Percentiles rank a stretch among this genome's conserved stretches.
phyloP scores from a whole-genome alignment of 352 stramenopile species.

The Phytophthora pisi region DNA sequence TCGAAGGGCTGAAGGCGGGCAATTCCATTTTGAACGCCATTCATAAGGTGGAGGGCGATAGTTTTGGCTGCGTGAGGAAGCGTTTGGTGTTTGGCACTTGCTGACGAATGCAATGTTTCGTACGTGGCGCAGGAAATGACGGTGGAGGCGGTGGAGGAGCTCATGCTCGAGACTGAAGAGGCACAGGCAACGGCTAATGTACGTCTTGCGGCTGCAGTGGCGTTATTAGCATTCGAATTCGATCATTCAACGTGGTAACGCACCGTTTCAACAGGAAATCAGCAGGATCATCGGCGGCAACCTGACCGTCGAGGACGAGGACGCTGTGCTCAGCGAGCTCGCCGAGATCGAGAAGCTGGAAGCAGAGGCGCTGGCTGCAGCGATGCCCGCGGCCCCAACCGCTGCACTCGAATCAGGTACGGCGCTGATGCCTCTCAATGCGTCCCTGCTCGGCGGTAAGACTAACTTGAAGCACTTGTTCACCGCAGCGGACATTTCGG shows the following conservation, averaged over 20 bases:
- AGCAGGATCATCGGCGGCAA: conserved; percentile 78
- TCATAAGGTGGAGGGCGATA: conserved; percentile 59
- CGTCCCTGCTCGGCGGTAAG: no score
- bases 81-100: background rate
- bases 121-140: conserved; percentile 75
- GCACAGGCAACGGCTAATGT: conserved; percentile 79
- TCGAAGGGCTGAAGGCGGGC: conserved; percentile 88
- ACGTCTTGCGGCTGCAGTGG: conserved; percentile 19
- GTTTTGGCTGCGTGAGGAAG: background rate
- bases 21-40: conserved; percentile 90
- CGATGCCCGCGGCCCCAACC: conserved; percentile 68
- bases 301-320: conserved; percentile 85
- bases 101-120: background rate
- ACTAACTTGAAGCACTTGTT: background rate
- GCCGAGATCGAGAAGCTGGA: conserved; percentile 85
- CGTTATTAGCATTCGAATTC: background rate
- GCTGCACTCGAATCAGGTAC: conserved; percentile 50
- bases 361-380: conserved; percentile 50
- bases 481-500: conserved; percentile 16
- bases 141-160: conserved; percentile 85
- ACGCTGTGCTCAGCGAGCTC: conserved; percentile 83
- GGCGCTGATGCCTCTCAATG: background rate
- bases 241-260: background rate
- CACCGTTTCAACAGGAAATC: conserved; percentile 71
- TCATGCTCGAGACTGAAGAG: conserved; percentile 91